These are phyloP conservation scores for Tricholomella constricta DNA, from an alignment of 768 basidiomycete genomes.

Conservation along the genomic window DNA sequence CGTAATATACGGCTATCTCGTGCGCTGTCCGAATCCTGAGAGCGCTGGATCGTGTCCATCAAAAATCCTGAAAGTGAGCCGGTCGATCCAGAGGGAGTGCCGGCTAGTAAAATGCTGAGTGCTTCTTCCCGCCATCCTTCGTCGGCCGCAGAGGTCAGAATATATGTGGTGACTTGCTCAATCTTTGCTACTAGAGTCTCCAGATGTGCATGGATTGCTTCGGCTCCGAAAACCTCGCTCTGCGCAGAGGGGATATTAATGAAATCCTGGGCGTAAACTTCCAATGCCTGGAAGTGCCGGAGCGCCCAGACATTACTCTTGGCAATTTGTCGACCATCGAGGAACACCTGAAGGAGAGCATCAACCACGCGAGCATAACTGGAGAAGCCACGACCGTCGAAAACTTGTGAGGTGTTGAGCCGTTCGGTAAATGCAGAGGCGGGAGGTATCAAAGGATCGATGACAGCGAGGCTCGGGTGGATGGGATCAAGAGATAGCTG, in stretches of 20 bases:
- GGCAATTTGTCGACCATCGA: slow-evolving; percentile 61
- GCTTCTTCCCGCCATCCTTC: slow-evolving; percentile 53
- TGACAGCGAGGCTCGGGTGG: slow-evolving; percentile 57
- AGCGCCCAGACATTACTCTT: slow-evolving; percentile 65
- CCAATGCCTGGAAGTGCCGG: slow-evolving; percentile 66
- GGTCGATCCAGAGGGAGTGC: slow-evolving; percentile 17
- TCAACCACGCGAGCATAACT: slow-evolving; percentile 63
- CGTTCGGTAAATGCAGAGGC: slow-evolving; percentile 21
- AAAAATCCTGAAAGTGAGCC: slow-evolving; percentile 31
- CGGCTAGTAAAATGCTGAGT: slow-evolving; percentile 34
- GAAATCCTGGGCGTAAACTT: slow-evolving; percentile 63
- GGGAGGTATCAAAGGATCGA: slow-evolving; percentile 61
- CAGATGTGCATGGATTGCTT: slow-evolving; percentile 35
- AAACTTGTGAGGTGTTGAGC: slow-evolving; percentile 8
- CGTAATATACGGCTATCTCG: slow-evolving; percentile 63
- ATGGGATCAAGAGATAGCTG: slow-evolving; percentile 47
- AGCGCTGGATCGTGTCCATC: slow-evolving; percentile 29
- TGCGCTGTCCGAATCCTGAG: slow-evolving; percentile 43
- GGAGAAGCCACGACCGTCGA: slow-evolving; percentile 57
- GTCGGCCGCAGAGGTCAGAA: slow-evolving; percentile 51
- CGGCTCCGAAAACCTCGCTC: slow-evolving; percentile 50
- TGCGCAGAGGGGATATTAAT: slow-evolving; percentile 49
- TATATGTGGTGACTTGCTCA: slow-evolving; percentile 61
- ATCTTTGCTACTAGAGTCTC: slow-evolving; percentile 46
- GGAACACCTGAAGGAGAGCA: slow-evolving; percentile 57